Base-by-base conservation (phyloP, 441 rosid genomes). In the Viola pubescens region DNA sequence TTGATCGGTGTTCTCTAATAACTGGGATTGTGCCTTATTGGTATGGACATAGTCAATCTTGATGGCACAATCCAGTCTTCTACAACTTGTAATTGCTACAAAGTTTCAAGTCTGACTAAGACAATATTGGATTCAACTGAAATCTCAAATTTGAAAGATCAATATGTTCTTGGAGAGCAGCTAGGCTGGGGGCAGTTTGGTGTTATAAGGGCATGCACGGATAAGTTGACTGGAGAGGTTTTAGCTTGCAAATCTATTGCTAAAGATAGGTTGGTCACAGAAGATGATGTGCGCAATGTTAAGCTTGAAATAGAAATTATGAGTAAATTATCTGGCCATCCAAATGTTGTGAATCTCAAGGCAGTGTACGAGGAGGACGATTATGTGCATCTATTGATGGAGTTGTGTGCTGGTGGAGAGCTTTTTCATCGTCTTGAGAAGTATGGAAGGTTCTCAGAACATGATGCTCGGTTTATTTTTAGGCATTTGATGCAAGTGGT, bases 321-420 rank as follows among this genome's bases (percentile, higher is more conserved):
- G 97, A 71, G 80, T 7, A 82, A 71, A 54, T 68, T 90, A 52
- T 80, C 81, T 5, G 91, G 91, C 4, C 97, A 87, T 63, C 94
- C 94, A 0, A 81, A 86, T 49, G 86, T 90, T 19, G 95, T 90
- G 58, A 75, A 79, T 59, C 91, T 91, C 63, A 75, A 81, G 62
- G 96, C 89, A 7, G 96, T 88, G 14, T 91, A 84, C 38, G 97
- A 91, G 80, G 97, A 86, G 63, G 85, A 80, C 61, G 85, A 80
- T 56, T 80, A 19, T 4, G 95, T 91, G 55, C 96, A 91, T 69
- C 74, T 88, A 54, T 70, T 88, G 74, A 86, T 86, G 94, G 97
- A 87, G 55, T 70, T 90, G 34, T 26, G 34, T 26, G 34, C 34
- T 26, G 34, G 34, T 26, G 34, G 34, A 2, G 34, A 26, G 34